Evolutionary conservation across 2,329 filamentous ascomycete genomes (phyloP), one percentile per base, ranked within the genome.

Genomic region (Alternaria brassicicola): DNA sequence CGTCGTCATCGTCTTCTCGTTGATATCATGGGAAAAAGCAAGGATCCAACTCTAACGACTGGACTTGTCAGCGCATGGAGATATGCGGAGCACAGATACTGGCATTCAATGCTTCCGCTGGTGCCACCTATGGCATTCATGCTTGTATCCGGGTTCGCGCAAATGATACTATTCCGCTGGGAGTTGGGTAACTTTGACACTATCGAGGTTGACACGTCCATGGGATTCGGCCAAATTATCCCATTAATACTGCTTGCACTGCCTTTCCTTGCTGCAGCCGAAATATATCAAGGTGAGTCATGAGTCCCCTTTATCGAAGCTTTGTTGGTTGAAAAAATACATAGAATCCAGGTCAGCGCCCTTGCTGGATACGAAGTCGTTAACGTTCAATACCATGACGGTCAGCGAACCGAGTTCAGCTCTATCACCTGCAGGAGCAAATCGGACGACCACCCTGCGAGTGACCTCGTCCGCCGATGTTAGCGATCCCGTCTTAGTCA

Each of bases 191-290:
- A 41, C 7, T 28, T 54, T 3, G 17, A 46, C 19, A 28, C 15
- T 19, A 35, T 64, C 7, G 53, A 58, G 5, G 36, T 63, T 10
- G 51, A 64, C 13, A 39, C 55, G 4, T 47, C 12, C 6, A 65
- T 66, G 59, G 55, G 59, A 2, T 58, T 68, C 41, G 59, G 63
- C 9, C 62, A 68, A 41, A 65, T 68, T 3, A 63, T 51, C 8
- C 48, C 65, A 6, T 7, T 68, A 7, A 41, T 62, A 13, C 47
- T 62, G 3, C 45, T 65, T n/a, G 35, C 54, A 6, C 48, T 68
- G 9, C 63, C 59, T n/a, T 53, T 59, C 12, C 47, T 60, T 6
- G 61, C 61, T 7, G 65, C 12, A 19, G 35, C 47, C 5, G 35
- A 50, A 23, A 38, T 39, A 7, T n/a, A 39, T 17, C 12, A 38